Evolutionary conservation across 2,329 filamentous ascomycete species (phyloP).

Genomic region (Ceratocystis diversiconidia): DNA sequence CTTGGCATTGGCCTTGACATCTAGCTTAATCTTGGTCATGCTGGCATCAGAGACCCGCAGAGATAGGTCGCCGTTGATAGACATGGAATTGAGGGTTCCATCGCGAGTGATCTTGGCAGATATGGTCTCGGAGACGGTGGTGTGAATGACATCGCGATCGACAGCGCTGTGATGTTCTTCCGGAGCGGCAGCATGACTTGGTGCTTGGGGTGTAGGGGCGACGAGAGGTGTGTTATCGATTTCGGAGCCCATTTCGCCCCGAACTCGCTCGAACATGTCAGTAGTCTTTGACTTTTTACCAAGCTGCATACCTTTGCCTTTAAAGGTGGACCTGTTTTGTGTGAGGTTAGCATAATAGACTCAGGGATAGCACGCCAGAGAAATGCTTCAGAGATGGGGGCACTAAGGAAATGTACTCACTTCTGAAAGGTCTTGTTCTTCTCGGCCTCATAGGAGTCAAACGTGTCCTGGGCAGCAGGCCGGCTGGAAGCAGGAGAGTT

Average conservation of each 20-base stretch:
- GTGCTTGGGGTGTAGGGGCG: conserved; percentile 36
- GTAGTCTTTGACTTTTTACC: conserved; percentile 98
- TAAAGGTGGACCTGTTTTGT: conserved; percentile 44
- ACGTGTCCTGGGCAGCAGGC: conserved; percentile 62
- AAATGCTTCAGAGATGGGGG: neutral
- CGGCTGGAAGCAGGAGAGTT: conserved; percentile 44
- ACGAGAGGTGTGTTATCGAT: conserved; percentile 65
- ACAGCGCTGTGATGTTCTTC: conserved; percentile 47
- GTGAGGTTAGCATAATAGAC: conserved; percentile 8
- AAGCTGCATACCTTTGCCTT: conserved; percentile 97
- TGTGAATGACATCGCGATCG: conserved; percentile 73
- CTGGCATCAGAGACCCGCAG: conserved; percentile 78
- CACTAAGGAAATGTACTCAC: conserved; percentile 31
- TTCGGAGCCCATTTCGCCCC: conserved; percentile 78
- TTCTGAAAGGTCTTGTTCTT: conserved; percentile 88
- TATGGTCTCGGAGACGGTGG: conserved; percentile 81
- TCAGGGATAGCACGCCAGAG: neutral
- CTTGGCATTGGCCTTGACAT: conserved; percentile 58
- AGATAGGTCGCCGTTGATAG: conserved; percentile 83
- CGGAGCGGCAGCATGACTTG: conserved; percentile 32
- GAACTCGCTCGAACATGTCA: conserved; percentile 92
- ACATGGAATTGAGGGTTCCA: conserved; percentile 70
- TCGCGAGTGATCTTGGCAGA: conserved; percentile 79
- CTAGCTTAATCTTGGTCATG: conserved; percentile 83
- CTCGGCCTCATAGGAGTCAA: conserved; percentile 89